Evolutionary conservation across 805 yeast species (phyloP), one percentile per base, ranked within the genome.

Genomic region (Schizosaccharomyces lindneri): DNA sequence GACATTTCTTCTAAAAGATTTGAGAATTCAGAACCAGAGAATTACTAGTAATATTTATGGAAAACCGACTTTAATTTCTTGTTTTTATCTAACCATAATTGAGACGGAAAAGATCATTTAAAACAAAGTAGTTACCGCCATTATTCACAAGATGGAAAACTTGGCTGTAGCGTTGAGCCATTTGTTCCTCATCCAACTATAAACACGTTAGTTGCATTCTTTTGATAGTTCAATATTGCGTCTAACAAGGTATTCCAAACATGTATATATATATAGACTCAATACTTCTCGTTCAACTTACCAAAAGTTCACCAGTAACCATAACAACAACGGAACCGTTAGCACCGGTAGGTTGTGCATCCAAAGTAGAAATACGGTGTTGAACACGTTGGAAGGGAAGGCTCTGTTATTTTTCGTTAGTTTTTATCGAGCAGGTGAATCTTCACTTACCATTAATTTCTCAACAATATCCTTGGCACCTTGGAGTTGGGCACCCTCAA

Each of bases 81-180:
- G 32, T 31, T 31, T 31, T 13, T 36, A 36, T 51, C 27, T 29
- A 51, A 29, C 57, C 31, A 41, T 68, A 87, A 78, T 87, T 87
- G 73, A 93, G 82, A 78, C 97, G 86, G 82, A 93, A 93, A 67
- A 93, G 87, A 72, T 93, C 98, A 75, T 93, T 93, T 76, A 87
- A 85, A 64, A 93, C 97, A 70, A 82, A 93, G 79, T 89, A 93
- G 41, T 94, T 84, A 70, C 79, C 81, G 61, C 84, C 87, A 63
- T 93, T 98, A 66, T 95, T 97, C 65, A 88, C 83, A 75, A 93
- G 81, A 72, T 93, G 97, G 82, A 93, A 93, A 59, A 87, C 95
- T 76, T 93, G 98, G 41, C 97, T 87, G 76, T 89, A 93, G 75
- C 95, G 83, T 75, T 90, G 97, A 63, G 97, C 81, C 73, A 87